These are phyloP conservation scores for Sclerotinia trifoliorum DNA, from an alignment of 2,329 filamentous ascomycete species.

Conservation along the genomic window DNA sequence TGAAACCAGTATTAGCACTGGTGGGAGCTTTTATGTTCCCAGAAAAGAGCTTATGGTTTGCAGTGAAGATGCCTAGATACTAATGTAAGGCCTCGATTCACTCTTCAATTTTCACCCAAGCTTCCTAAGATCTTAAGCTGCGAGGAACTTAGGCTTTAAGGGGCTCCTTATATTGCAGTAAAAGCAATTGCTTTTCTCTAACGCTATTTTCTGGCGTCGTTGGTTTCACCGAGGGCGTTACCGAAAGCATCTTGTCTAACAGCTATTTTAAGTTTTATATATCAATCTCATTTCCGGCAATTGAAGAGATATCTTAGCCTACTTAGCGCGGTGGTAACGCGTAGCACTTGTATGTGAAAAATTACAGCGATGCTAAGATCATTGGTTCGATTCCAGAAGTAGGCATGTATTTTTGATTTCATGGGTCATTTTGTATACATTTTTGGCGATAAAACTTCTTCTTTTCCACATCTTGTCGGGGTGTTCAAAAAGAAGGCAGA, in stretches of 20 bases:
- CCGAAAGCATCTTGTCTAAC: neutral
- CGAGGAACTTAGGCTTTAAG: neutral
- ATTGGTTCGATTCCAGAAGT: slow-evolving; percentile 18
- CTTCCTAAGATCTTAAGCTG: neutral
- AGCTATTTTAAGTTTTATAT: neutral
- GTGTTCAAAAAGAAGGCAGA: neutral
- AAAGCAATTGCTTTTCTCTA: neutral
- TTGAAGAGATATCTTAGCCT: neutral
- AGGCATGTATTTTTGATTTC: neutral
- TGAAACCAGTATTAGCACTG: too few relatives aligned
- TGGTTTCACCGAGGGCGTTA: neutral
- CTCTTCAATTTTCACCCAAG: neutral
- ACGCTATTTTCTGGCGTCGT: too few relatives aligned
- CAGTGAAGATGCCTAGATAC: neutral
- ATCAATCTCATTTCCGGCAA: accelerated
- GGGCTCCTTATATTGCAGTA: neutral
- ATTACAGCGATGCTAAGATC: slow-evolving; percentile 5
- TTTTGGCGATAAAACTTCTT: neutral
- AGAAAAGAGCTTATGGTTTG: neutral
- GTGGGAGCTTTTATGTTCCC: neutral
- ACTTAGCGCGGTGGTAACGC: slow-evolving; percentile 16
- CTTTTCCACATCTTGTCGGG: neutral
- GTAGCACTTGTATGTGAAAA: slow-evolving; percentile 2
- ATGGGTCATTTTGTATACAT: neutral
- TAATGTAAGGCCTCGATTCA: neutral